A percentile compares a stretch with the other conserved stretches of the same genome.
These are phyloP conservation scores for Acanthamoeba castellanii DNA, from an alignment of 208 protist species.

Conservation along the genomic window DNA sequence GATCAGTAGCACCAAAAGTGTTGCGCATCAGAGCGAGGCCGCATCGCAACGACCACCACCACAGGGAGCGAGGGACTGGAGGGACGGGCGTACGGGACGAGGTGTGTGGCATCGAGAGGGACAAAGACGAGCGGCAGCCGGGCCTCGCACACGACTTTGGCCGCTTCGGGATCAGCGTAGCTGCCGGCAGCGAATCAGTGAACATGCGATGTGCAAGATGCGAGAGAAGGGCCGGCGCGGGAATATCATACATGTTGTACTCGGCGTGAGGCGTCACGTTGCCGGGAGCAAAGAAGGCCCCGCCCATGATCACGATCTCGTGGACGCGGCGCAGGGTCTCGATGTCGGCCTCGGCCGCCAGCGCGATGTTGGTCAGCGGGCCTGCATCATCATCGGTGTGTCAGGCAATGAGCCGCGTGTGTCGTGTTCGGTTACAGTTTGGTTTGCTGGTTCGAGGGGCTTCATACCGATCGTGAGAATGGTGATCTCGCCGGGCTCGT, in stretches of 20 bases:
- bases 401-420: no score
- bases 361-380: slow-evolving; percentile 40
- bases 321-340: neutral
- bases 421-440: neutral
- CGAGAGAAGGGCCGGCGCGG: neutral
- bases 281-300: slow-evolving; percentile 17
- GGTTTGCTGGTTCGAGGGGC: neutral
- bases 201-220: neutral
- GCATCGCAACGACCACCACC: neutral
- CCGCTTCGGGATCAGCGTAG: slow-evolving; percentile 32
- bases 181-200: neutral
- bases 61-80: neutral
- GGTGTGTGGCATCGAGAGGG: slow-evolving; percentile 29
- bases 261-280: slow-evolving; percentile 22
- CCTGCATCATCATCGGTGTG: neutral
- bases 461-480: slow-evolving; percentile 21
- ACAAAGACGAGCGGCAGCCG: slow-evolving; percentile 13
- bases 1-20: neutral
- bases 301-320: slow-evolving; percentile 58
- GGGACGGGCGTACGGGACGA: neutral
- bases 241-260: slow-evolving; percentile 2
- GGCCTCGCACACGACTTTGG: slow-evolving; percentile 23
- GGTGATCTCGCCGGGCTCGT: neutral
- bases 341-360: slow-evolving; percentile 38
- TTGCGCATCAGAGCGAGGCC: neutral